Percentiles rank a stretch among this genome's conserved stretches.
These are phyloP conservation scores for Botryotinia calthae DNA, from an alignment of 2,329 filamentous ascomycete genomes.

Conservation along the genomic window DNA sequence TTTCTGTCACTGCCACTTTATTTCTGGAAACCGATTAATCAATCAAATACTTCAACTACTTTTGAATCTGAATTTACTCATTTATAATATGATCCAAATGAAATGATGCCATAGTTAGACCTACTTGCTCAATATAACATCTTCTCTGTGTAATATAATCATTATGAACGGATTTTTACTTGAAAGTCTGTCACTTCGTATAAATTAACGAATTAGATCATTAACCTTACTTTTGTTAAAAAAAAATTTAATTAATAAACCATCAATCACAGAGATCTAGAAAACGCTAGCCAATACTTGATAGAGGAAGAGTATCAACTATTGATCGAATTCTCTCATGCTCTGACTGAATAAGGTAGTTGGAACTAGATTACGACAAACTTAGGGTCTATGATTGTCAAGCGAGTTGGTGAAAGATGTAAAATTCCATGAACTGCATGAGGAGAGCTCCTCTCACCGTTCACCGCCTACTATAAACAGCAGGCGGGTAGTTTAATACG, in stretches of 20 bases:
- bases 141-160: background rate
- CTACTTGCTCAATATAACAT: background rate
- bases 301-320: background rate
- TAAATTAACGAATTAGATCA: background rate
- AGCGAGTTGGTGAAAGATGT: too few relatives aligned
- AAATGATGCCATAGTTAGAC: background rate
- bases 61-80: background rate
- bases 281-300: rapidly evolving
- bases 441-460: too few relatives aligned
- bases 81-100: background rate
- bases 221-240: too few relatives aligned
- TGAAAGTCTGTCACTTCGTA: background rate
- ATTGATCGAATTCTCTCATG: background rate
- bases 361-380: too few relatives aligned
- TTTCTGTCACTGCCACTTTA: background rate
- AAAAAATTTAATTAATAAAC: too few relatives aligned
- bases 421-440: too few relatives aligned
- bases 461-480: too few relatives aligned
- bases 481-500: too few relatives aligned
- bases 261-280: background rate
- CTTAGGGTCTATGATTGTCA: too few relatives aligned
- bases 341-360: too few relatives aligned
- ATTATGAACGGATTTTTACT: background rate
- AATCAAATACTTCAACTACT: background rate
- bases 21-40: background rate